These are phyloP conservation scores for Magnolia changhungtana DNA, from an alignment of 164 flowering plant species.

Conservation along the genomic window DNA sequence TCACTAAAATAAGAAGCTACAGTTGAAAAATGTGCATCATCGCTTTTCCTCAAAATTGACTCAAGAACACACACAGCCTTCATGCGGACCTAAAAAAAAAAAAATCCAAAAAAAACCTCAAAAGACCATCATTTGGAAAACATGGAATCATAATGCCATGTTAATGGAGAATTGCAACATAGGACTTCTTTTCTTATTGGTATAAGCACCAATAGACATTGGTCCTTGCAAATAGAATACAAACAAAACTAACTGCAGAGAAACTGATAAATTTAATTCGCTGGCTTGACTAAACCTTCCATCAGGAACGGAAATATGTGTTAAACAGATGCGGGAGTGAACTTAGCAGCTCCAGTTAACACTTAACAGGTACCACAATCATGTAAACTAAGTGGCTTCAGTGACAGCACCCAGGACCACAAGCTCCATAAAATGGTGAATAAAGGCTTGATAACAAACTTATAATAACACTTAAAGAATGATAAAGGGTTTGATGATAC, in stretches of 20 bases:
- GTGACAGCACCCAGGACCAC: neutral
- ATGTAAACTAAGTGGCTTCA: neutral
- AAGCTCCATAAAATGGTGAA: neutral
- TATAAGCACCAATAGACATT: neutral
- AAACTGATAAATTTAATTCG: no score
- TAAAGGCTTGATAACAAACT: neutral
- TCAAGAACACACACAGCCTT: conserved; percentile 92
- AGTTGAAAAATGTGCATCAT: conserved; percentile 52
- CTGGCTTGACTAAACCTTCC: no score
- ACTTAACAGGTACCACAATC: neutral
- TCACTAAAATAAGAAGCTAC: conserved; percentile 75
- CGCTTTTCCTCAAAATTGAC: conserved; percentile 78
- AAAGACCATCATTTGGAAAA: neutral
- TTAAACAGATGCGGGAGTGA: no score
- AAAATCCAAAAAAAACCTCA: neutral
- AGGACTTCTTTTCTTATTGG: neutral
- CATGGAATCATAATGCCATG: neutral
- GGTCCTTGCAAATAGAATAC: neutral
- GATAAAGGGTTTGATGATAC: no score
- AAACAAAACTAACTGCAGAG: neutral
- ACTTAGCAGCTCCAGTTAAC: no score
- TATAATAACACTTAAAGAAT: no score
- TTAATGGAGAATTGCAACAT: no score
- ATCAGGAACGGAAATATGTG: no score
- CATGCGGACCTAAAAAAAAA: conserved; percentile 67